A percentile compares a stretch with the other conserved stretches of the same genome.
phyloP scores from a whole-genome alignment of 345 rosid genomes.

The Erodium maritimum region DNA sequence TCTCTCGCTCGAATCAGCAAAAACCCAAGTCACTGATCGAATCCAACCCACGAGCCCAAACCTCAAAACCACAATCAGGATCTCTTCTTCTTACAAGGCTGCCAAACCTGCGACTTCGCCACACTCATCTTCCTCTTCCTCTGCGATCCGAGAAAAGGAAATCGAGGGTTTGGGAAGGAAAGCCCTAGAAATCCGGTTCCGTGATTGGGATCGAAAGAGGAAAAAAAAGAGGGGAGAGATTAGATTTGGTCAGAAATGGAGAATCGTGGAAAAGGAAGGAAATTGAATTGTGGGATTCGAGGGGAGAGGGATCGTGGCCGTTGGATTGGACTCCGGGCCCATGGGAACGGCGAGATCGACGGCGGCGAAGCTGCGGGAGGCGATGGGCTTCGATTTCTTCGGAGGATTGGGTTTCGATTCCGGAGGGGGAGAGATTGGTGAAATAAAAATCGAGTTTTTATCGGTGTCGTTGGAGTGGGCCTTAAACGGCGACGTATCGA shows the following conservation, averaged over 20 bases:
- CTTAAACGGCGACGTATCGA: too few species aligned
- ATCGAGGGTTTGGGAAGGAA: not conserved
- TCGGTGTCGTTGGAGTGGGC: not conserved
- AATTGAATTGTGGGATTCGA: not conserved
- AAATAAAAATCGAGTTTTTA: too few species aligned
- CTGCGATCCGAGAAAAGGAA: not conserved
- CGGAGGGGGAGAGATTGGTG: too few species aligned
- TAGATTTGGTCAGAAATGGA: not conserved
- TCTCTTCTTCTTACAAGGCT: constrained; percentile 98
- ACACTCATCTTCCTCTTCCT: constrained; percentile 53
- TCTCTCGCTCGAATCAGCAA: not conserved
- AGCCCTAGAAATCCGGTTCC: not conserved
- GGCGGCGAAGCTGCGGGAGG: not conserved
- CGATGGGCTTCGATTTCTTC: too few species aligned
- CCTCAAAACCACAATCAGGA: constrained; percentile 22
- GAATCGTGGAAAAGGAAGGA: too few species aligned
- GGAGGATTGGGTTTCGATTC: not conserved
- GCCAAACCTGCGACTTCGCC: constrained; percentile 94
- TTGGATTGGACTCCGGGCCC: not conserved
- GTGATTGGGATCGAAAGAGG: not conserved
- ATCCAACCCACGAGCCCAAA: not conserved
- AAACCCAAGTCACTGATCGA: constrained; percentile 4
- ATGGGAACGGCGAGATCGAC: not conserved
- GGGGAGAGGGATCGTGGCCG: not conserved
- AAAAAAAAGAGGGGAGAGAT: too few species aligned